Conservation (phyloP, 192 early-diverging fungal species). For the Chytriomyces sp. region DNA sequence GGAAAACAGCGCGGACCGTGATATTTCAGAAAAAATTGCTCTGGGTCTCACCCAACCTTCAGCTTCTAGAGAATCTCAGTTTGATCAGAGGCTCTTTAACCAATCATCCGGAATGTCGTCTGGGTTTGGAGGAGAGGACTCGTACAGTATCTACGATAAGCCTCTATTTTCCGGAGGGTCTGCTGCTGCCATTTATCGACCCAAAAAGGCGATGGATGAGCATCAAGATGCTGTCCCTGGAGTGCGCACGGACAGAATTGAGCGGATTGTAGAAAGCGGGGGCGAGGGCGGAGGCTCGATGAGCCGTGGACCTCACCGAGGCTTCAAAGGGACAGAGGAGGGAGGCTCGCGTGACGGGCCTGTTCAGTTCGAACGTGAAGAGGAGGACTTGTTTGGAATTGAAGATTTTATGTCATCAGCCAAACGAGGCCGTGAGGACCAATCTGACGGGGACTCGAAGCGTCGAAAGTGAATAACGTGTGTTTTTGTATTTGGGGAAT, state of each 20-base stretch:
- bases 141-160: conserved; percentile 95
- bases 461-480: neutral
- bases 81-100: conserved; percentile 94
- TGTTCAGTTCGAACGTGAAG: conserved; percentile 92
- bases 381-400: conserved; percentile 87
- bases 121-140: conserved; percentile 89
- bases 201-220: conserved; percentile 51
- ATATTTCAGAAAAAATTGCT: conserved; percentile 99
- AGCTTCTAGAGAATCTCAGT: conserved; percentile 84
- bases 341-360: conserved; percentile 70
- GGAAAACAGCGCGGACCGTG: conserved; percentile 69
- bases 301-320: conserved; percentile 52
- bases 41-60: conserved; percentile 94
- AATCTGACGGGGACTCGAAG: neutral
- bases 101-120: conserved; percentile 82
- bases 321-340: conserved; percentile 71
- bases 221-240: conserved; percentile 67
- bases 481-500: neutral
- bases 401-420: conserved; percentile 81
- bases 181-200: conserved; percentile 77
- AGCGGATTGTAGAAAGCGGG: conserved; percentile 62
- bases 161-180: conserved; percentile 78
- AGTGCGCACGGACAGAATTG: conserved; percentile 68
- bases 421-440: conserved; percentile 53
- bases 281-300: conserved; percentile 36